These are phyloP conservation scores for Starmerella kuoi DNA, from an alignment of 805 yeast species.

Conservation along the genomic window DNA sequence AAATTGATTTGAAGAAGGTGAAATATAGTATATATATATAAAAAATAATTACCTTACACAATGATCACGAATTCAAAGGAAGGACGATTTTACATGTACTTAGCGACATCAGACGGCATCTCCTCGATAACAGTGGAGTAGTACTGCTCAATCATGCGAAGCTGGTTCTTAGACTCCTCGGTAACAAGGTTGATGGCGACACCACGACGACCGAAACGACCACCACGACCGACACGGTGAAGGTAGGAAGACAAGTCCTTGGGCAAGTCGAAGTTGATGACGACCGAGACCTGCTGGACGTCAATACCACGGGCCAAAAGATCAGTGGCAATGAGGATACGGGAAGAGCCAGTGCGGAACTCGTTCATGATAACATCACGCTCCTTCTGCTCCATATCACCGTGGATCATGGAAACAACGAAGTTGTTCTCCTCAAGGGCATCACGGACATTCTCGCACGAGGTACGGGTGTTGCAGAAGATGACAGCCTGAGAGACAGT, in stretches of 20 bases:
- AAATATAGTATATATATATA: background rate
- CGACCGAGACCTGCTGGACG: constrained; percentile 92
- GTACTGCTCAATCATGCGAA: constrained; percentile 80
- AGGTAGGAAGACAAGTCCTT: constrained; percentile 83
- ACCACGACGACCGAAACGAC: constrained; percentile 98
- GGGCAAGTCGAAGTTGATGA: constrained; percentile 88
- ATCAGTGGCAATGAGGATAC: constrained; percentile 87
- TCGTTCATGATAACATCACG: constrained; percentile 93
- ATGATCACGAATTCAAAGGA: background rate
- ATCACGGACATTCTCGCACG: constrained; percentile 79
- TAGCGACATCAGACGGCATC: constrained; percentile 56
- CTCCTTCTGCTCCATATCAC: constrained; percentile 88
- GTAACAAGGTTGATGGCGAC: constrained; percentile 92
- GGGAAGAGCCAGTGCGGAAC: constrained; percentile 85
- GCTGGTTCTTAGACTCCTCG: constrained; percentile 54
- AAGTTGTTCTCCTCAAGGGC: constrained; percentile 67
- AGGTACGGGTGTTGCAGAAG: constrained; percentile 90
- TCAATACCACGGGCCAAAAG: constrained; percentile 97
- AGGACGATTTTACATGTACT: constrained; percentile 23
- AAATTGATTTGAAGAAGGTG: too few species aligned
- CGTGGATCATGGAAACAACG: constrained; percentile 90
- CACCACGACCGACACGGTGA: constrained; percentile 97
- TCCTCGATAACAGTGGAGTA: constrained; percentile 84
- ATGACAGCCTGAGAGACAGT: constrained; percentile 96
- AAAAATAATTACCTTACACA: constrained; percentile 1